Evolutionary conservation across 495 filamentous ascomycete genomes (phyloP).

Genomic region (Aspergillus panamensis): DNA sequence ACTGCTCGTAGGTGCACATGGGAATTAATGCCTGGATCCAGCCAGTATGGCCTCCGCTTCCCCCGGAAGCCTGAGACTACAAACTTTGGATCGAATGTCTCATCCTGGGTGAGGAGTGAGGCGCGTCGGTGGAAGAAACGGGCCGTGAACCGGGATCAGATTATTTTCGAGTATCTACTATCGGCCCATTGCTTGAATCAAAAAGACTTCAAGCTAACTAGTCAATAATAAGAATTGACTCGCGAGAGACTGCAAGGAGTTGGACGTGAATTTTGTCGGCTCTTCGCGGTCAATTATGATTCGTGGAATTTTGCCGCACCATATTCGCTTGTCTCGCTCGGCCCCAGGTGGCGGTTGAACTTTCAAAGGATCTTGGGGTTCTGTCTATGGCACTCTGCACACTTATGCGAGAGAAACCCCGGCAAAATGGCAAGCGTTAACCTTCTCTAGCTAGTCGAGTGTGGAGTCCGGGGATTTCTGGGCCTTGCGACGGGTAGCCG

Average conservation of each 20-base stretch:
- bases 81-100: conserved; percentile 25
- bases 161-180: neutral
- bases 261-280: neutral
- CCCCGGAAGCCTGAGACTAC: too few relatives aligned
- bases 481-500: neutral
- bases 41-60: too few relatives aligned
- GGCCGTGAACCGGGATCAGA: conserved; percentile 12
- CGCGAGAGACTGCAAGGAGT: neutral
- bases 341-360: conserved; percentile 1
- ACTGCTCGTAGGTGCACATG: too few relatives aligned
- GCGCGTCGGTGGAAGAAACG: conserved; percentile 33
- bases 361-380: neutral
- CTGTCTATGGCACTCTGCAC: neutral
- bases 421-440: conserved; percentile 9
- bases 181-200: neutral
- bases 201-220: neutral
- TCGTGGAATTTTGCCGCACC: conserved; percentile 11
- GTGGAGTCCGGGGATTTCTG: conserved; percentile 13
- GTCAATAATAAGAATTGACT: too few relatives aligned
- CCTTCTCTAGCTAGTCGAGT: conserved; percentile 11
- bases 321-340: neutral
- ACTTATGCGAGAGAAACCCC: conserved; percentile 5
- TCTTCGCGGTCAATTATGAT: neutral
- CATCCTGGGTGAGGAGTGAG: conserved; percentile 39
- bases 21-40: too few relatives aligned